Base-by-base conservation (phyloP, 768 basidiomycete species). In the Tephrocybe sp. region DNA sequence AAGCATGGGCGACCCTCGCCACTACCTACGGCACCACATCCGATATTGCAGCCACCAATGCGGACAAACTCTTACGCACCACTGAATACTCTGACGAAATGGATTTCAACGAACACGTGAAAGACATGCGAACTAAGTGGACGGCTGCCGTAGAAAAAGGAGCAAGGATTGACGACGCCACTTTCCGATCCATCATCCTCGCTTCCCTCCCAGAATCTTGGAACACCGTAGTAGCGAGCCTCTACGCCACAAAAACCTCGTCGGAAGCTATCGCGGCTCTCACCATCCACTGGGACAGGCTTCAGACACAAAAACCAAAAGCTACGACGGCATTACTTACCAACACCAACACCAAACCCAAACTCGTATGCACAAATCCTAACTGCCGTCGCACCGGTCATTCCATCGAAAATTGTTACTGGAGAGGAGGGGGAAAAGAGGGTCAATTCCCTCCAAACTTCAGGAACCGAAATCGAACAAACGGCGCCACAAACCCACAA, bases 361-460 rank as follows among this genome's bases (percentile, higher is more conserved):
- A 49, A 2, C n/a, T 53, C 6, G 23, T 50, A 3, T 57, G 58
- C 47, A 25, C 30, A 0, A 60, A 64, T 52, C 54, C 53, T 3
- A 61, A 60, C 41, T 71, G 69, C 43, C 31, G 54, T 4, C 21
- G 34, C 12, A 31, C 9, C 0, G 60, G 68, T 0, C 68, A 71
- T 25, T 30, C 48, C 11, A 57, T 57, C 5, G 57, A 54, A 7
- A 50, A 61, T 2, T 71, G 68, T 47, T 72, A 64, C 56, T 62
- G 58, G 54, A 52, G 51, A 10, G 69, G 69, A 0, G 64, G 68
- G 19, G 68, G 68, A 10, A 71, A 68, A 34, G 66, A 67, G 33
- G 69, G 70, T 9, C 69, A 71, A 42, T 64, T 62, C 34, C 66
- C 64, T 0, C 40, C 53, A 5, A 52, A 55, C 8, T 64, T 61